phyloP scores from a whole-genome alignment of 2,329 filamentous ascomycete species.

The Shiraia sp. region DNA sequence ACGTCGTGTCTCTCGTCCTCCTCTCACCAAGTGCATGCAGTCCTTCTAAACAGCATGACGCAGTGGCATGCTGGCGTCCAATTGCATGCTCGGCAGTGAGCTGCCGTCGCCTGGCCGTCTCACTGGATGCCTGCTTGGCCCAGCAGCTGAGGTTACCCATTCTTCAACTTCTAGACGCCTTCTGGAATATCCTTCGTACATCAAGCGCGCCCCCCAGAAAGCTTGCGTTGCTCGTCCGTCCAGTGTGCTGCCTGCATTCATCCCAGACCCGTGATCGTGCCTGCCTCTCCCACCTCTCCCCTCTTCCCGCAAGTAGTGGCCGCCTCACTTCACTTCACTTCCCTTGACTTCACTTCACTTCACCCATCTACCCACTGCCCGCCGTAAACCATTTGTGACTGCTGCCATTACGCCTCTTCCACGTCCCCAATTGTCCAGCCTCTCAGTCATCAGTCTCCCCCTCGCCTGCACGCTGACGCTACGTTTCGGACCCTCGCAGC shows the following conservation, averaged over 20 bases:
- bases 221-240: conserved; percentile 20
- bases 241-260: conserved; percentile 19
- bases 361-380: conserved; percentile 4
- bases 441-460: conserved; percentile 2
- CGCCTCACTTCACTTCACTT: conserved; percentile 19
- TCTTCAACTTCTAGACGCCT: conserved; percentile 35
- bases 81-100: conserved; percentile 19
- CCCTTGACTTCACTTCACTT: conserved; percentile 11
- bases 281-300: conserved; percentile 18
- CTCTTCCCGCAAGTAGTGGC: conserved; percentile 18
- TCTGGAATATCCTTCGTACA: conserved; percentile 29
- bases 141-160: conserved; percentile 7
- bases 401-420: conserved; percentile 7
- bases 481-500: conserved; percentile 34
- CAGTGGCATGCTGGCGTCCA: conserved; percentile 15
- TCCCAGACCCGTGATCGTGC: conserved; percentile 16
- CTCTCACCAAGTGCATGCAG: no score
- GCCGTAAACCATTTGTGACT: no score
- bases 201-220: conserved; percentile 23
- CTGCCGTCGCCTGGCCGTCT: conserved; percentile 16
- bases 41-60: conserved; percentile 17
- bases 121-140: conserved; percentile 10
- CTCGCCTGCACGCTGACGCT: conserved; percentile 23
- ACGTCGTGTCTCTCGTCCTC: no score
- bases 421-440: conserved; percentile 2